Conservation (phyloP, 1,139 yeast genomes). For the Meyerozyma sp. region DNA sequence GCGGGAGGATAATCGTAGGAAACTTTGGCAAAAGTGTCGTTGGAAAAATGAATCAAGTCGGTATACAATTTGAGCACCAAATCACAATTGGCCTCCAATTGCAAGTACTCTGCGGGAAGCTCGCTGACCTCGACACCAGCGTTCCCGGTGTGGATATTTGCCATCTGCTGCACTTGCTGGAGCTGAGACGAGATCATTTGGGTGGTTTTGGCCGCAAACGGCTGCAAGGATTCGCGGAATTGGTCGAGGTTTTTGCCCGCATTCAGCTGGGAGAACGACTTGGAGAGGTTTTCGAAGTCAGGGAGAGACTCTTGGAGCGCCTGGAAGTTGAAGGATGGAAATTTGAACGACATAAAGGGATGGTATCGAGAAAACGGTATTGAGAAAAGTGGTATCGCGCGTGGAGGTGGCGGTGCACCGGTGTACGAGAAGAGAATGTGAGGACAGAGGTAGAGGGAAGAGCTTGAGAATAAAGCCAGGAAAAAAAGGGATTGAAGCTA, state of each 20-base stretch:
- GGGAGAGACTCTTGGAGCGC: constrained; percentile 43
- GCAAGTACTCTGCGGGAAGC: constrained; percentile 66
- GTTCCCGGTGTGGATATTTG: constrained; percentile 17
- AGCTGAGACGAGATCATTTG: constrained; percentile 35
- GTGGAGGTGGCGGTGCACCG: background rate
- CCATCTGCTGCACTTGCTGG: constrained; percentile 41
- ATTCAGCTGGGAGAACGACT: constrained; percentile 35
- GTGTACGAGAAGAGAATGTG: background rate
- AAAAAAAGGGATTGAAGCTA: no score
- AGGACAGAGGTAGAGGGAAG: background rate
- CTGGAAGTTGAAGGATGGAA: constrained; percentile 43
- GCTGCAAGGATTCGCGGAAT: constrained; percentile 38
- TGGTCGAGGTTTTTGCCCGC: constrained; percentile 37
- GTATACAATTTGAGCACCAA: constrained; percentile 54
- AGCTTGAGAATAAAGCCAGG: background rate
- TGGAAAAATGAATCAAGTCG: constrained; percentile 52
- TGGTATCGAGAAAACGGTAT: background rate
- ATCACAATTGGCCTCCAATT: constrained; percentile 63
- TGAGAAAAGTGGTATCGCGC: background rate
- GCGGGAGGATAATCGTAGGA: constrained; percentile 76
- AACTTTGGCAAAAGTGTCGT: constrained; percentile 57
- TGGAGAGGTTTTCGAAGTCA: constrained; percentile 30
- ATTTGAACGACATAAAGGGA: constrained; percentile 43
- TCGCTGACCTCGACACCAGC: constrained; percentile 47
- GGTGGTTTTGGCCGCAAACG: constrained; percentile 37